Evolutionary conservation across 345 rosid species (phyloP).

Genomic region (Hypericum androsaemum): DNA sequence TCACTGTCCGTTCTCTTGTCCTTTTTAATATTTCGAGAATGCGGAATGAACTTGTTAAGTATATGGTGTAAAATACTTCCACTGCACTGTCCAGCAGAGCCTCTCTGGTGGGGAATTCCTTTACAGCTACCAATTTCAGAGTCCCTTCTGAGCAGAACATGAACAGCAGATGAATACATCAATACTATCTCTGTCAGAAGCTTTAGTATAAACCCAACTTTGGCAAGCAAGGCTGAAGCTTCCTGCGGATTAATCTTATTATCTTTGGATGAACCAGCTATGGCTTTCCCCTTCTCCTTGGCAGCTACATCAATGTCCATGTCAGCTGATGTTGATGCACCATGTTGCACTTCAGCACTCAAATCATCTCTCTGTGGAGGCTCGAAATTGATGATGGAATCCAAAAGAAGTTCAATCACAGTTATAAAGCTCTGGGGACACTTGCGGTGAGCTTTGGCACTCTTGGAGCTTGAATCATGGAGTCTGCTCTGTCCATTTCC

Average conservation of each 20-base stretch:
- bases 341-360: constrained; percentile 20
- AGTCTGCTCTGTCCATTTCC: constrained; percentile 40
- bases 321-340: constrained; percentile 41
- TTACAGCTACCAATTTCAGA: constrained; percentile 52
- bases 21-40: constrained; percentile 46
- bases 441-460: constrained; percentile 60
- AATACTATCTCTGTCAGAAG: constrained; percentile 76
- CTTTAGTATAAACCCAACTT: constrained; percentile 76
- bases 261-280: constrained; percentile 49
- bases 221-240: constrained; percentile 68
- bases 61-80: constrained; percentile 78
- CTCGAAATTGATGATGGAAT: constrained; percentile 47
- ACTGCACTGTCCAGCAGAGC: constrained; percentile 23
- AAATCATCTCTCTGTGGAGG: constrained; percentile 45
- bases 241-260: constrained; percentile 44
- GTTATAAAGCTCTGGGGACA: constrained; percentile 67
- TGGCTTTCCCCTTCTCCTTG: constrained; percentile 86
- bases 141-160: constrained; percentile 73
- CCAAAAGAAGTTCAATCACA: constrained; percentile 88
- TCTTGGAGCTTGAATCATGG: constrained; percentile 50
- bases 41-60: constrained; percentile 65
- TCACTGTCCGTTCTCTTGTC: constrained; percentile 70
- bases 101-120: constrained; percentile 39
- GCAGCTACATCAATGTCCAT: constrained; percentile 91
- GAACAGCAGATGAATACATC: constrained; percentile 79